Conservation (phyloP, 2,329 filamentous ascomycete species). For the Botrytis hyacinthi region DNA sequence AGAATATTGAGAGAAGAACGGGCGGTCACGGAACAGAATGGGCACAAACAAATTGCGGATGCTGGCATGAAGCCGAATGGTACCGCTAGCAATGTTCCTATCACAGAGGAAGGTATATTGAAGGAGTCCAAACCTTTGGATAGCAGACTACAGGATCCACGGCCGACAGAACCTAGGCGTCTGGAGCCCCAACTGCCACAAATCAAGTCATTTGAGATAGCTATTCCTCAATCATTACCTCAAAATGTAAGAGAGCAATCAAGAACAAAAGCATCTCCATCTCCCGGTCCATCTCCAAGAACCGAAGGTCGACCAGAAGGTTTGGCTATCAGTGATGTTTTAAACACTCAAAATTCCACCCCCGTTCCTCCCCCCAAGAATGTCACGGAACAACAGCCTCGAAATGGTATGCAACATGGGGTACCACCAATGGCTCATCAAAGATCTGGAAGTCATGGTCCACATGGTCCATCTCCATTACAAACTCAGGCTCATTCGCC, state of each 20-base stretch:
- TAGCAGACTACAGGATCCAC: slow-evolving; percentile 14
- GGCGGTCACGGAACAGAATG: slow-evolving; percentile 12
- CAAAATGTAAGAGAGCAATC: slow-evolving; percentile 18
- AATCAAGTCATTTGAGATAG: slow-evolving; percentile 17
- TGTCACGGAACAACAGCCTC: slow-evolving; percentile 21
- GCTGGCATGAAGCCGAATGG: slow-evolving; percentile 1
- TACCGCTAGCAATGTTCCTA: slow-evolving; percentile 2
- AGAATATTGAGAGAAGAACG: slow-evolving; percentile 31
- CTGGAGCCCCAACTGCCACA: slow-evolving; percentile 20
- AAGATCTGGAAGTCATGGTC: slow-evolving; percentile 29
- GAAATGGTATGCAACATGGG: slow-evolving; percentile 21
- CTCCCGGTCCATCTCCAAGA: slow-evolving; percentile 26
- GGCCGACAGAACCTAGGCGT: slow-evolving; percentile 20
- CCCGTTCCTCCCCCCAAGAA: slow-evolving; percentile 22
- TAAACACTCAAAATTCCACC: slow-evolving; percentile 30
- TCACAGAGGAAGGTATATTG: slow-evolving; percentile 5
- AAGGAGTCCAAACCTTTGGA: slow-evolving; percentile 23
- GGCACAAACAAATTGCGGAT: background rate
- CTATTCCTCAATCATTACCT: slow-evolving; percentile 15
- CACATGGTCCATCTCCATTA: slow-evolving; percentile 32
- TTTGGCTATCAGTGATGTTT: slow-evolving; percentile 32
- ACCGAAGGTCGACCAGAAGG: slow-evolving; percentile 30
- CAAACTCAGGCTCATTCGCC: slow-evolving; percentile 29
- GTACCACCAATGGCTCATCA: slow-evolving; percentile 23
- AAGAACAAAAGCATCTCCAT: slow-evolving; percentile 21